Conservation (phyloP, 108 stramenopile species). For the Cylindrotheca closterium region DNA sequence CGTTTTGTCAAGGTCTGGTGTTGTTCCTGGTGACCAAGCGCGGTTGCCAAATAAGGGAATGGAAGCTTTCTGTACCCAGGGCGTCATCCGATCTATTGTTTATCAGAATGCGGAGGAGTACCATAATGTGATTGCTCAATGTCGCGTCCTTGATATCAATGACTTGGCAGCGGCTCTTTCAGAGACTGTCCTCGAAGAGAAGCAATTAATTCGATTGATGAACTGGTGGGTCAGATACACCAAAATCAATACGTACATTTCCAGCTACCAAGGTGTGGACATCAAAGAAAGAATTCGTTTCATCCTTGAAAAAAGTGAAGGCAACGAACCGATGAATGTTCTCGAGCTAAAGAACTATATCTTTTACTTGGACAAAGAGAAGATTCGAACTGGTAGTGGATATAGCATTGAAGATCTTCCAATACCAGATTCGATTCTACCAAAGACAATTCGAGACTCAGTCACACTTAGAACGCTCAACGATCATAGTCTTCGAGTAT, state of each 20-base stretch:
- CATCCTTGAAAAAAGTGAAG: slow-evolving; percentile 20
- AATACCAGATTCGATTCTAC: slow-evolving; percentile 64
- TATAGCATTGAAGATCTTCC: slow-evolving; percentile 43
- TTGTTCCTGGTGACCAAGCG: slow-evolving; percentile 59
- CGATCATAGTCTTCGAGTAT: slow-evolving; percentile 40
- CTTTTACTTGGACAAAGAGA: slow-evolving; percentile 53
- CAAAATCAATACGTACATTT: slow-evolving; percentile 32
- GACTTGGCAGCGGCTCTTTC: slow-evolving; percentile 46
- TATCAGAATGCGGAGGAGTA: slow-evolving; percentile 68
- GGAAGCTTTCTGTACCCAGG: slow-evolving; percentile 34
- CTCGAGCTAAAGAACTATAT: slow-evolving; percentile 45
- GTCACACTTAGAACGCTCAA: slow-evolving; percentile 45
- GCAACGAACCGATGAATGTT: slow-evolving; percentile 15
- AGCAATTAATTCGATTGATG: slow-evolving; percentile 44
- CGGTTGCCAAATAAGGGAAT: slow-evolving; percentile 60
- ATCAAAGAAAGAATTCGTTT: slow-evolving; percentile 57
- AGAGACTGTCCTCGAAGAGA: slow-evolving; percentile 42
- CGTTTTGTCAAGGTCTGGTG: slow-evolving; percentile 54
- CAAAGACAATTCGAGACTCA: slow-evolving; percentile 38
- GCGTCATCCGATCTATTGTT: slow-evolving; percentile 39
- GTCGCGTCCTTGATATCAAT: slow-evolving; percentile 41
- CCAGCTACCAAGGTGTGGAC: slow-evolving; percentile 18
- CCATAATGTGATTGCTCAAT: slow-evolving; percentile 66
- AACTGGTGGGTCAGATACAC: slow-evolving; percentile 73
- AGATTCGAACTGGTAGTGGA: slow-evolving; percentile 15